Percentiles rank a stretch among this genome's conserved stretches.
These are phyloP conservation scores for Picea abies DNA, from an alignment of 83 land plant species.

Conservation along the genomic window DNA sequence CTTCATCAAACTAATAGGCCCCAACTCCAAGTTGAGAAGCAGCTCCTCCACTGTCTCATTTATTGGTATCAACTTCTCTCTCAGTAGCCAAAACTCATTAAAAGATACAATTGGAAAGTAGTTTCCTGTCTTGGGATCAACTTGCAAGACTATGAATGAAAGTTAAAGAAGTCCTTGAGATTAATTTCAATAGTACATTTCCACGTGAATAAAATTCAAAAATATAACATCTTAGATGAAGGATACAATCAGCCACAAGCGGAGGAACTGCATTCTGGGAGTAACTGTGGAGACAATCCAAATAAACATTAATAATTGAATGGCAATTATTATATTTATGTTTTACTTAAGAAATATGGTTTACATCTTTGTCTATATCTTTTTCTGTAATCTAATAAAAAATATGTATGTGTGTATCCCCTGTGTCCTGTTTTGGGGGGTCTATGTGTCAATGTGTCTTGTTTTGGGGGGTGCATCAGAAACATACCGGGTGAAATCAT, in stretches of 20 bases:
- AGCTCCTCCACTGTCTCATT: slow-evolving; percentile 84
- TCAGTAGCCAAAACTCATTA: slow-evolving; percentile 97
- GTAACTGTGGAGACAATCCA: slow-evolving; percentile 54
- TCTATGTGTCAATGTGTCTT: neutral
- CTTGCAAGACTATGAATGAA: slow-evolving; percentile 48
- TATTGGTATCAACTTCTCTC: slow-evolving; percentile 81
- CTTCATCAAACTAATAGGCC: slow-evolving; percentile 92
- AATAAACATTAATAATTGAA: neutral
- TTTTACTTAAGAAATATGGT: too few species aligned
- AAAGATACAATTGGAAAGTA: slow-evolving; percentile 89
- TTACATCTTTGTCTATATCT: too few species aligned
- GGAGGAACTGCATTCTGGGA: slow-evolving; percentile 36
- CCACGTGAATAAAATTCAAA: neutral
- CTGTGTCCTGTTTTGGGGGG: too few species aligned
- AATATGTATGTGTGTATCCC: too few species aligned
- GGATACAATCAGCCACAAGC: slow-evolving; percentile 57
- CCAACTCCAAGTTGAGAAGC: slow-evolving; percentile 76
- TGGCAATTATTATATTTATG: too few species aligned
- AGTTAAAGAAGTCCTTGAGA: neutral
- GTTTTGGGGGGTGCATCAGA: neutral
- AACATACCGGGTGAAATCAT: slow-evolving; percentile 82
- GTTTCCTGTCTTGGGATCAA: slow-evolving; percentile 70
- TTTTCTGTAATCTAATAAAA: too few species aligned
- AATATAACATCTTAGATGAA: neutral
- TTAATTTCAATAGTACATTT: neutral